Percentiles rank a stretch among this genome's conserved stretches.
phyloP scores from a whole-genome alignment of 225 moss, liverwort and hornwort genomes.

The Polytrichum commune region DNA sequence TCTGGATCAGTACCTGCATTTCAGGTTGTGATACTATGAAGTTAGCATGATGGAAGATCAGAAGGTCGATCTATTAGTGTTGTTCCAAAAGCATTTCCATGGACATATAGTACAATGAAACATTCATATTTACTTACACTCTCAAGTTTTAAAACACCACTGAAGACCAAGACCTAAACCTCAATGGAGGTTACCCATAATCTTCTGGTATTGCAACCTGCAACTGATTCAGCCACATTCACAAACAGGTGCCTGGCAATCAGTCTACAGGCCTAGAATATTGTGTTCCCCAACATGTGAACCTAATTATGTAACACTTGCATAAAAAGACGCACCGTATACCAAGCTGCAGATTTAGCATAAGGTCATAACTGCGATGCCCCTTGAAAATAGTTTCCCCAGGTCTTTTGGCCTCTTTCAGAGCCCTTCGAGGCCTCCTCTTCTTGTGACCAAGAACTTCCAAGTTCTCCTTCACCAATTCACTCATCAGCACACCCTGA shows the following conservation, averaged over 20 bases:
- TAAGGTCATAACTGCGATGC: slow-evolving; percentile 96
- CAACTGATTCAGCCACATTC: not conserved
- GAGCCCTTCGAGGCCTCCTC: slow-evolving; percentile 58
- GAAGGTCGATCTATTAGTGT: too few species aligned
- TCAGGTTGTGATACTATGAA: too few species aligned
- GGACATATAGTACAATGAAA: too few species aligned
- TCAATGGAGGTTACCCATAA: too few species aligned
- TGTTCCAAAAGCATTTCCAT: too few species aligned
- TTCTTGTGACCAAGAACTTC: slow-evolving; percentile 56
- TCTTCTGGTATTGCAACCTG: too few species aligned
- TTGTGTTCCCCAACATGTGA: not conserved
- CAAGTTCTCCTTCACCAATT: slow-evolving; percentile 73
- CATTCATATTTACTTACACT: too few species aligned
- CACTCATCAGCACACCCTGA: slow-evolving; percentile 99
- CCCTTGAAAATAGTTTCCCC: slow-evolving; percentile 98
- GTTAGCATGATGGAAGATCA: too few species aligned
- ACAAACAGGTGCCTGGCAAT: not conserved
- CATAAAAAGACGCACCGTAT: slow-evolving; percentile 56
- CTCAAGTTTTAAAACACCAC: too few species aligned
- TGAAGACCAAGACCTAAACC: too few species aligned
- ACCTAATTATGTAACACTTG: not conserved
- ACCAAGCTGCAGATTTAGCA: slow-evolving; percentile 98
- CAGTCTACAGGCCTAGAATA: too few species aligned
- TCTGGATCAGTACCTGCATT: too few species aligned
- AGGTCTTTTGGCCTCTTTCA: slow-evolving; percentile 77